Percentiles rank a stretch among this genome's conserved stretches.
phyloP scores from a whole-genome alignment of 129 eudicot genomes.

The Chrysanthemum makinoi region DNA sequence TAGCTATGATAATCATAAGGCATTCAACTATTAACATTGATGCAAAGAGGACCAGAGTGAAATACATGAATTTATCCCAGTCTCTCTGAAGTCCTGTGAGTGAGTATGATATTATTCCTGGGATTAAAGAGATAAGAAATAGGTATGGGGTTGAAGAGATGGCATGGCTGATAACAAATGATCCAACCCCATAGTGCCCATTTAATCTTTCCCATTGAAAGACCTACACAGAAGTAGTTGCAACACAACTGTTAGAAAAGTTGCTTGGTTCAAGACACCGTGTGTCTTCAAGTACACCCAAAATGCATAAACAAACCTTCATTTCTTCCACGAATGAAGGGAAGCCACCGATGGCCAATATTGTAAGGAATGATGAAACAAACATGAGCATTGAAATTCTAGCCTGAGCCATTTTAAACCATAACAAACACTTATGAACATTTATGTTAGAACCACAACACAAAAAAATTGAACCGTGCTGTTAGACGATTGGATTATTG shows the following conservation, averaged over 20 bases:
- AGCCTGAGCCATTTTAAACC: constrained; percentile 41
- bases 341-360: constrained; percentile 81
- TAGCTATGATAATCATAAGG: constrained; percentile 69
- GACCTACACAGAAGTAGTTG: constrained; percentile 31
- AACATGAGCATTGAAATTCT: constrained; percentile 66
- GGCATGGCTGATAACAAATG: constrained; percentile 53
- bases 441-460: neutral
- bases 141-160: constrained; percentile 56
- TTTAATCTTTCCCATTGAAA: constrained; percentile 58
- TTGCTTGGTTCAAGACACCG: neutral
- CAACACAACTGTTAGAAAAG: neutral
- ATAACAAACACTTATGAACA: neutral
- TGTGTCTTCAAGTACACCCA: neutral
- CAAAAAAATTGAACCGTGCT: too few species aligned
- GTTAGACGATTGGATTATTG: too few species aligned
- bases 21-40: constrained; percentile 62
- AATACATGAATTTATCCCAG: constrained; percentile 36
- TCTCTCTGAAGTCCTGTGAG: constrained; percentile 48
- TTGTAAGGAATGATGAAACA: constrained; percentile 62
- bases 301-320: constrained; percentile 45
- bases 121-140: constrained; percentile 39
- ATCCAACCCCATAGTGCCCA: constrained; percentile 57
- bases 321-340: constrained; percentile 88
- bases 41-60: constrained; percentile 37
- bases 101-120: constrained; percentile 48